A percentile compares a stretch with the other conserved stretches of the same genome.
phyloP scores from a whole-genome alignment of 768 basidiomycete genomes.

The Tubosaeta brunneosetosa region DNA sequence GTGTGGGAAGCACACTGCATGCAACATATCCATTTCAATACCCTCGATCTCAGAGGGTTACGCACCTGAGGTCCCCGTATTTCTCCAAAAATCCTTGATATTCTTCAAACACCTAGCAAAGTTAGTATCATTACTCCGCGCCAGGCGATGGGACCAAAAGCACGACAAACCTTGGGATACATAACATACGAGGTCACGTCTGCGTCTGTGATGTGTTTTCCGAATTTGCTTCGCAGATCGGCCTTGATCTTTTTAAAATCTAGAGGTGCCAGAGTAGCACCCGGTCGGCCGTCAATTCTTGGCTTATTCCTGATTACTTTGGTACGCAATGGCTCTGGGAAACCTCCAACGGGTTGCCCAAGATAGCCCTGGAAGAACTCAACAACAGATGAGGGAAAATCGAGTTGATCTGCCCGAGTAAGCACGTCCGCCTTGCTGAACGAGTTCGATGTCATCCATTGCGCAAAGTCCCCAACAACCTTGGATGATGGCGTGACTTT shows the following conservation, averaged over 20 bases:
- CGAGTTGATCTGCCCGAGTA: conserved; percentile 80
- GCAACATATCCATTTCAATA: conserved; percentile 13
- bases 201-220: conserved; percentile 87
- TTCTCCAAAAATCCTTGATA: conserved; percentile 93
- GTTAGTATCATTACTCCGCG: conserved; percentile 10
- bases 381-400: conserved; percentile 95
- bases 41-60: conserved; percentile 6
- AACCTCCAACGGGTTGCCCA: conserved; percentile 95
- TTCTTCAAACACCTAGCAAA: conserved; percentile 86
- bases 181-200: conserved; percentile 96
- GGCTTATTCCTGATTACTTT: conserved; percentile 91
- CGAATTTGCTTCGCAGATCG: conserved; percentile 89
- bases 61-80: conserved; percentile 89
- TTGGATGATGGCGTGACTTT: conserved; percentile 99
- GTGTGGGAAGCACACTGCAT: conserved; percentile 87
- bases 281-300: conserved; percentile 91
- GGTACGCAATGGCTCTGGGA: conserved; percentile 94
- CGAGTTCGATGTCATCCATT: conserved; percentile 97
- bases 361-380: conserved; percentile 99
- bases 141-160: conserved; percentile 3
- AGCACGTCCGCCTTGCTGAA: conserved; percentile 84
- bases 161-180: conserved; percentile 84
- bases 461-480: conserved; percentile 98
- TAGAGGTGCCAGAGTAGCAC: conserved; percentile 78
- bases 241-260: conserved; percentile 97